phyloP scores from a whole-genome alignment of 768 basidiomycete species.

The Hemileccinum impolitum region DNA sequence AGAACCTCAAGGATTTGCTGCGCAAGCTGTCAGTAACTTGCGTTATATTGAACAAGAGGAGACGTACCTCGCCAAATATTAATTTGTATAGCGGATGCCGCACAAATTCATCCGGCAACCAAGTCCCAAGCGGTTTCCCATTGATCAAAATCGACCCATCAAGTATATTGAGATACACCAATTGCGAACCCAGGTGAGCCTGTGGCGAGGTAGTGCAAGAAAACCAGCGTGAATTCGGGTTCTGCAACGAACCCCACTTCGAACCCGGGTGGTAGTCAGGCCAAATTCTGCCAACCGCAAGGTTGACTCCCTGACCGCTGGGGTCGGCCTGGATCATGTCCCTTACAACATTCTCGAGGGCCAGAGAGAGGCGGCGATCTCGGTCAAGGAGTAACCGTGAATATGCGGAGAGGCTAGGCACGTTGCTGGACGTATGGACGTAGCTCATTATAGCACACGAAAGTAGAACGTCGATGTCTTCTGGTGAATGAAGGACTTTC shows the following conservation, averaged over 20 bases:
- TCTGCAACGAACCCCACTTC: slow-evolving; percentile 19
- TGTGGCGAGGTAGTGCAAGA: slow-evolving; percentile 16
- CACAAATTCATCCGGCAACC: slow-evolving; percentile 12
- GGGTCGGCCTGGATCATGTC: slow-evolving; percentile 7
- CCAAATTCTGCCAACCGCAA: slow-evolving; percentile 32
- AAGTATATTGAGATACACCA: slow-evolving; percentile 40
- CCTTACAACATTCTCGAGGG: slow-evolving; percentile 21
- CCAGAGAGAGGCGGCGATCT: slow-evolving; percentile 33
- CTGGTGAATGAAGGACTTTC: slow-evolving; percentile 16
- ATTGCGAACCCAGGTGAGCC: slow-evolving; percentile 17
- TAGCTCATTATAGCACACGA: slow-evolving; percentile 32
- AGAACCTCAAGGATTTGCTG: slow-evolving; percentile 14
- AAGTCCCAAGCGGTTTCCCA: slow-evolving; percentile 17
- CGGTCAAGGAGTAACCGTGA: slow-evolving; percentile 24
- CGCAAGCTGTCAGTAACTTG: neutral
- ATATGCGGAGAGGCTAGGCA: neutral
- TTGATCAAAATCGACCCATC: slow-evolving; percentile 23
- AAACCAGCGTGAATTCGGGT: slow-evolving; percentile 31
- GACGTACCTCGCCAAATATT: slow-evolving; percentile 21
- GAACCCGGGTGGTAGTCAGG: slow-evolving; percentile 24
- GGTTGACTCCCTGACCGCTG: slow-evolving; percentile 25
- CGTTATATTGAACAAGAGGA: neutral
- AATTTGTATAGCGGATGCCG: slow-evolving; percentile 11
- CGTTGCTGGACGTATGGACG: slow-evolving; percentile 25
- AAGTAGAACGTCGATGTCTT: slow-evolving; percentile 30